Evolutionary conservation across 306 rosid species (phyloP).

Genomic region (Ochetophila trinervis): DNA sequence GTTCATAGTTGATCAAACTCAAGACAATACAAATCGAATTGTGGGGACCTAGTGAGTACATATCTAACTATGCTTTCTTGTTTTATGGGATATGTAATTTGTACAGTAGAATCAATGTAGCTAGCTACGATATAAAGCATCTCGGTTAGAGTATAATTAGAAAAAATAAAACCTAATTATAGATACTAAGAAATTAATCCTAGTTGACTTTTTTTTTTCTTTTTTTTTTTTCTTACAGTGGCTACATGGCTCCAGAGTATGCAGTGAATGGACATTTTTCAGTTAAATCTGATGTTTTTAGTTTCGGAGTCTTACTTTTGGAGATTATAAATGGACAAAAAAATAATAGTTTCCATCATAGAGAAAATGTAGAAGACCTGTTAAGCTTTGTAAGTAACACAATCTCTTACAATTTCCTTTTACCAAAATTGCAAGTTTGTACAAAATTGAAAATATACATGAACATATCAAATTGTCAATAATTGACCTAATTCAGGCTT

Average conservation of each 20-base stretch:
- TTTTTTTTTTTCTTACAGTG: constrained; percentile 12
- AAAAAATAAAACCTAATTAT: no score
- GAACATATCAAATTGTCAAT: neutral
- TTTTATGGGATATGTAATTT: no score
- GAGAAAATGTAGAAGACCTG: constrained; percentile 23
- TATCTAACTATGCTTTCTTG: no score
- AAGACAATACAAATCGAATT: neutral
- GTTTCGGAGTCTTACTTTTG: constrained; percentile 37
- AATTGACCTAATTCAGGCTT: constrained; percentile 2
- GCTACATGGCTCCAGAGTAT: constrained; percentile 46
- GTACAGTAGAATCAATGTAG: no score
- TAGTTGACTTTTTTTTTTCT: no score
- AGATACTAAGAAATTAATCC: no score
- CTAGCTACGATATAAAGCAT: no score
- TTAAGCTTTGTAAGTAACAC: constrained; percentile 28
- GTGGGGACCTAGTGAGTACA: constrained; percentile 18
- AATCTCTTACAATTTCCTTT: no score
- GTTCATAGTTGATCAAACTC: constrained; percentile 8
- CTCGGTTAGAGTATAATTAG: no score
- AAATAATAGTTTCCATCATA: constrained; percentile 10
- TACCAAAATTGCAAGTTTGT: no score
- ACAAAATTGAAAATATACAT: no score
- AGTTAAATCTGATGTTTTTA: constrained; percentile 28
- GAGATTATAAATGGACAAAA: constrained; percentile 30
- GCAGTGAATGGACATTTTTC: constrained; percentile 34